Conservation (phyloP, 1,139 yeast species). For the Suhomyces chickasaworum region DNA sequence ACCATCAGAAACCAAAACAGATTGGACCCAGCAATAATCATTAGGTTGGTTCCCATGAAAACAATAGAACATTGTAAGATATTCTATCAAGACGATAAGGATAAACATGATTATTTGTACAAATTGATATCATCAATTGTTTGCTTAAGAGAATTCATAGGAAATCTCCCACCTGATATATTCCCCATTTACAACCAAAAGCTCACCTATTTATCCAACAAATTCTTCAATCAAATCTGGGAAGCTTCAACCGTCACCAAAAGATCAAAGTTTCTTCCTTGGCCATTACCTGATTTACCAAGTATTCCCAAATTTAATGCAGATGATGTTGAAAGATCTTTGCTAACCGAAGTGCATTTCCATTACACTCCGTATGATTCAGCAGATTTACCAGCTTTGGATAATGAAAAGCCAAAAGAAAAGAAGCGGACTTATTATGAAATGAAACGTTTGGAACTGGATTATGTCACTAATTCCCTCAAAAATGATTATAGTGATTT, state of each 20-base stretch:
- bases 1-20: constrained; percentile 37
- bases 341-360: constrained; percentile 75
- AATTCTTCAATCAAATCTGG: constrained; percentile 55
- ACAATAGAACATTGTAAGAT: constrained; percentile 77
- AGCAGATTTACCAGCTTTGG: constrained; percentile 28
- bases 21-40: constrained; percentile 50
- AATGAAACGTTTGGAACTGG: constrained; percentile 65
- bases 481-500: constrained; percentile 57
- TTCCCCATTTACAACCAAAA: constrained; percentile 74
- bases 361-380: constrained; percentile 59
- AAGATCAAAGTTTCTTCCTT: constrained; percentile 33
- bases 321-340: constrained; percentile 74
- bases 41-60: constrained; percentile 73
- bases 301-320: constrained; percentile 62
- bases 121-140: constrained; percentile 81
- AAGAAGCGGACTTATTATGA: constrained; percentile 55
- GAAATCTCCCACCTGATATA: constrained; percentile 77
- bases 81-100: constrained; percentile 28
- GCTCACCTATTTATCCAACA: constrained; percentile 57
- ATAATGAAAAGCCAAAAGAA: constrained; percentile 11
- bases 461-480: constrained; percentile 66
- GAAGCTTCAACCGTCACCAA: constrained; percentile 22
- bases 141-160: constrained; percentile 80
- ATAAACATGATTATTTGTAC: constrained; percentile 53
- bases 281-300: constrained; percentile 84